These are phyloP conservation scores for Asterochloris erici DNA, from an alignment of 139 green algal genomes.

Conservation along the genomic window DNA sequence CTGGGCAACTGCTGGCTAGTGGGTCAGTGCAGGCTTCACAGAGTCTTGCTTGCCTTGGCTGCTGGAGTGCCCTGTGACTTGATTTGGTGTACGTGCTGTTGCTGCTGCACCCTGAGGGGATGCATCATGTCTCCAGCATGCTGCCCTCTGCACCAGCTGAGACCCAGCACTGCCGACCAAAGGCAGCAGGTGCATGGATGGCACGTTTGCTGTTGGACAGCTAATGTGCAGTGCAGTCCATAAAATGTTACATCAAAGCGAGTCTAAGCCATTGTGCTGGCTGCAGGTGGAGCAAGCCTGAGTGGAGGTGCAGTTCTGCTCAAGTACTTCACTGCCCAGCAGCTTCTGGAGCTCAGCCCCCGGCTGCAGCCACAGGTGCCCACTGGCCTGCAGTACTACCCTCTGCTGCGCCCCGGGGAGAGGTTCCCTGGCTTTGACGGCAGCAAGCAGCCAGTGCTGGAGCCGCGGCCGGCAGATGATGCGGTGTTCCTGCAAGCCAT, in stretches of 20 bases:
- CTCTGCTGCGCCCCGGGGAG: constrained; percentile 71
- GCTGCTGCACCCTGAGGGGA: too few relatives aligned
- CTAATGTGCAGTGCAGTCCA: too few relatives aligned
- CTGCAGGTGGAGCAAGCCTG: constrained; percentile 78
- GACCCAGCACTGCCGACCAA: too few relatives aligned
- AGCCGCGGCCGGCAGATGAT: constrained; percentile 68
- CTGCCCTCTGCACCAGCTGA: too few relatives aligned
- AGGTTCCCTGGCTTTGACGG: constrained; percentile 86
- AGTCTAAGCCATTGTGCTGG: not conserved
- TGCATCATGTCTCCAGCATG: too few relatives aligned
- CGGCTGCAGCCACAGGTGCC: constrained; percentile 39
- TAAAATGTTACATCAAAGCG: too few relatives aligned
- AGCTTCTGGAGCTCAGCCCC: constrained; percentile 68
- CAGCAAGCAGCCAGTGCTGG: constrained; percentile 47
- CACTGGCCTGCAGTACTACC: constrained; percentile 86
- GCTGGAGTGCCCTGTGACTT: too few relatives aligned
- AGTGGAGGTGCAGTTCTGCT: constrained; percentile 83
- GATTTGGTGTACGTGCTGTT: too few relatives aligned
- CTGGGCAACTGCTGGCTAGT: constrained; percentile 85
- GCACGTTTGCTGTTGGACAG: too few relatives aligned
- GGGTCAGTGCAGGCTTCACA: constrained; percentile 18
- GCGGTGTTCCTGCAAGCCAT: constrained; percentile 77
- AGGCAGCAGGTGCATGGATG: too few relatives aligned
- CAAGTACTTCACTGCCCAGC: constrained; percentile 64
- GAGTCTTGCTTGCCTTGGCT: not conserved